Evolutionary conservation across 2,329 filamentous ascomycete species (phyloP).

Genomic region (Xylogone sp.): DNA sequence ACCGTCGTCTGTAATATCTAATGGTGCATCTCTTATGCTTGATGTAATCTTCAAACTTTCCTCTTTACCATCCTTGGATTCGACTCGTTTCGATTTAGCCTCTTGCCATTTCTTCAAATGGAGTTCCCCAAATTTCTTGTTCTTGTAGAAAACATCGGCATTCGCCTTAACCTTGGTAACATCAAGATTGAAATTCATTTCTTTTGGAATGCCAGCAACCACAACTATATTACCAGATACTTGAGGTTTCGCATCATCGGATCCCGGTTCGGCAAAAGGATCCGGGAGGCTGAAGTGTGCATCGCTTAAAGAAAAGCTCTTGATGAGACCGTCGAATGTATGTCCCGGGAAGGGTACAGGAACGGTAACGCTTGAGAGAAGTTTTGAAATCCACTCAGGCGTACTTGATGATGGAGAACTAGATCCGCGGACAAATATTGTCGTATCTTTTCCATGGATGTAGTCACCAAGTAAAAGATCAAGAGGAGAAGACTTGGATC

Average conservation of each 20-base stretch:
- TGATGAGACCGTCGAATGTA: slow-evolving; percentile 77
- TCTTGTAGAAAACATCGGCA: slow-evolving; percentile 77
- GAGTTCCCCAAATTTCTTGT: slow-evolving; percentile 74
- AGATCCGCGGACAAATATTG: slow-evolving; percentile 79
- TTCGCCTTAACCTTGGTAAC: slow-evolving; percentile 73
- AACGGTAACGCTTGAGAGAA: slow-evolving; percentile 77
- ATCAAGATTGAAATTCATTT: slow-evolving; percentile 81
- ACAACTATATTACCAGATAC: slow-evolving; percentile 83
- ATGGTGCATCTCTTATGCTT: slow-evolving; percentile 70
- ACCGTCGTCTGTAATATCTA: slow-evolving; percentile 76
- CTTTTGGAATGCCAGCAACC: slow-evolving; percentile 71
- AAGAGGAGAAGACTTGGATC: slow-evolving; percentile 74
- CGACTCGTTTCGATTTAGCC: slow-evolving; percentile 72
- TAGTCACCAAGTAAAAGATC: slow-evolving; percentile 79
- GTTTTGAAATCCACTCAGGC: slow-evolving; percentile 76
- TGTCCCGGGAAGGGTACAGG: slow-evolving; percentile 81
- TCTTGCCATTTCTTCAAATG: slow-evolving; percentile 78
- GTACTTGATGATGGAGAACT: slow-evolving; percentile 61
- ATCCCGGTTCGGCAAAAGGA: slow-evolving; percentile 70
- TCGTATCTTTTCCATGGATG: slow-evolving; percentile 73
- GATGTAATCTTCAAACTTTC: slow-evolving; percentile 71
- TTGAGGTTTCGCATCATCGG: slow-evolving; percentile 68
- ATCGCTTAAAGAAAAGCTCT: slow-evolving; percentile 81
- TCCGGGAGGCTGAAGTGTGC: slow-evolving; percentile 84
- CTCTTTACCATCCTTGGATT: slow-evolving; percentile 51